Percentiles rank a stretch among this genome's conserved stretches.
Conservation (phyloP, 2,329 filamentous ascomycete genomes). For the Monosporascus ibericus region DNA sequence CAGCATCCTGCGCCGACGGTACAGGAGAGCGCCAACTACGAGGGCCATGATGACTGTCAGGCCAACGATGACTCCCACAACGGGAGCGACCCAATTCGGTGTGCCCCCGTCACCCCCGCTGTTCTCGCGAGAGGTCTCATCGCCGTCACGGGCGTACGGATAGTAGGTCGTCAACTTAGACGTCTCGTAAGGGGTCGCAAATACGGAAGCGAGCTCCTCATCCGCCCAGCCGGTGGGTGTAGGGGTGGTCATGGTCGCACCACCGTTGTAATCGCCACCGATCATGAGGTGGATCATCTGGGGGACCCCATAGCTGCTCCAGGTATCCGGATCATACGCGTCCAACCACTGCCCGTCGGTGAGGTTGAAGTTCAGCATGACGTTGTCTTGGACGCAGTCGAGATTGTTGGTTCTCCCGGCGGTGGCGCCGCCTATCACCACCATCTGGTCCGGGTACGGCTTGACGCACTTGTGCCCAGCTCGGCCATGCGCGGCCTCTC, state of each 20-base stretch:
- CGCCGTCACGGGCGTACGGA: conserved; percentile 44
- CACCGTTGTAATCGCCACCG: conserved; percentile 59
- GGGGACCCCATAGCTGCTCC: conserved; percentile 64
- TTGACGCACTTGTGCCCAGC: conserved; percentile 71
- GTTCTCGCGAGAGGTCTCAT: conserved; percentile 22
- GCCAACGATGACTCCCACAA: conserved; percentile 56
- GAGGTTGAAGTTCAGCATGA: conserved; percentile 63
- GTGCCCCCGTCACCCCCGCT: conserved; percentile 28
- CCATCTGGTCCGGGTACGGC: conserved; percentile 74
- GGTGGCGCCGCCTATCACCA: conserved; percentile 65
- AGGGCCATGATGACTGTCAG: conserved; percentile 48
- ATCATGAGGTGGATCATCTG: conserved; percentile 56
- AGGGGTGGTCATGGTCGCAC: conserved; percentile 64
- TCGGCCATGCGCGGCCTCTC: conserved; percentile 47
- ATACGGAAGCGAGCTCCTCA: conserved; percentile 43
- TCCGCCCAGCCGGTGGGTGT: conserved; percentile 50
- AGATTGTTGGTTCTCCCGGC: conserved; percentile 19
- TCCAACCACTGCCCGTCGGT: conserved; percentile 63
- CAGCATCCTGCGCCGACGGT: conserved; percentile 41
- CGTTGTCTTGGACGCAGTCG: conserved; percentile 43
- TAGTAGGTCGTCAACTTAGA: conserved; percentile 54
- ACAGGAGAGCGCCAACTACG: conserved; percentile 46
- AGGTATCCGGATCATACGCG: conserved; percentile 59
- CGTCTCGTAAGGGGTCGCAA: conserved; percentile 48
- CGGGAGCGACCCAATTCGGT: conserved; percentile 53